Conservation (phyloP, 345 rosid species). For the Boechera divaricarpa region DNA sequence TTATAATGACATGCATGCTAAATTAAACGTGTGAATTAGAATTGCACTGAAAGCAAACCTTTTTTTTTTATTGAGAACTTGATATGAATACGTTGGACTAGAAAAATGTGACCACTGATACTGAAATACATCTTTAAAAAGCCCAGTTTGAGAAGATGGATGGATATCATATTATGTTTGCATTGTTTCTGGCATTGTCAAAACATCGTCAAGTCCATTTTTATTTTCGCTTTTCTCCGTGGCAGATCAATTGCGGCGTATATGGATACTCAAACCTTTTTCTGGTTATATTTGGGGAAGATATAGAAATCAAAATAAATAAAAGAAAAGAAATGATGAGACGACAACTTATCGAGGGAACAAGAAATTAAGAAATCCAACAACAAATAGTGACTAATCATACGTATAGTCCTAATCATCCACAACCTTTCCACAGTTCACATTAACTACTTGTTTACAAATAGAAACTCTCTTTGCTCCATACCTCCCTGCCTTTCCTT, state of each 20-base stretch:
- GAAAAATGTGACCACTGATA: neutral
- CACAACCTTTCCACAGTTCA: conserved; percentile 18
- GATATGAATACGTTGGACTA: conserved; percentile 17
- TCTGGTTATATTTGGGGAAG: neutral
- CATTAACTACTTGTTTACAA: conserved; percentile 27
- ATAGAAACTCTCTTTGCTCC: conserved; percentile 30
- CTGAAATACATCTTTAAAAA: neutral
- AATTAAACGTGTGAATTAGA: conserved; percentile 30
- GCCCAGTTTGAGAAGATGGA: neutral
- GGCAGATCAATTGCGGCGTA: neutral
- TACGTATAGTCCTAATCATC: conserved; percentile 38
- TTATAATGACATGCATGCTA: conserved; percentile 9
- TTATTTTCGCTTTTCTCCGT: neutral
- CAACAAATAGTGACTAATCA: conserved; percentile 36
- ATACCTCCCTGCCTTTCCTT: conserved; percentile 34
- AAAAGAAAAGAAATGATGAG: conserved; percentile 25
- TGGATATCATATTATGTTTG: neutral
- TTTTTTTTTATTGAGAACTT: conserved; percentile 3
- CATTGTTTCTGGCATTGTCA: neutral
- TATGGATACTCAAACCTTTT: neutral
- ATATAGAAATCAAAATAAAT: conserved; percentile 4
- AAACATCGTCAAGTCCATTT: neutral
- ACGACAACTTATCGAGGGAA: conserved; percentile 35
- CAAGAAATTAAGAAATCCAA: conserved; percentile 30
- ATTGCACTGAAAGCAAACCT: neutral